These are phyloP conservation scores for Pseudogymnoascus sp. DNA, from an alignment of 2,329 filamentous ascomycete genomes.

Conservation along the genomic window DNA sequence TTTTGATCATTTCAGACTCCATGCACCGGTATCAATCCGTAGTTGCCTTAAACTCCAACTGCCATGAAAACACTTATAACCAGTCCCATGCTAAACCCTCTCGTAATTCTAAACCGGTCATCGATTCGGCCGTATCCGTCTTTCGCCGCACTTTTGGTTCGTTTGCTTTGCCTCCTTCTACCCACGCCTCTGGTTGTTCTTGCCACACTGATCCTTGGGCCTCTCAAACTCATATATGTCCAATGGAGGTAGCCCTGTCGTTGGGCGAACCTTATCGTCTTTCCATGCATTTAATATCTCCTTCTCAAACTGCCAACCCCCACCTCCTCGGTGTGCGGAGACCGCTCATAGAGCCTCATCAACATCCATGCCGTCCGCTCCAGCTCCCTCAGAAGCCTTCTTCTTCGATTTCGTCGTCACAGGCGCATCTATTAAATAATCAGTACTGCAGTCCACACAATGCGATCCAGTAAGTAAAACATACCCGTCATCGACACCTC, in stretches of 20 bases:
- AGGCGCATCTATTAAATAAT: neutral
- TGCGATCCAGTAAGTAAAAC: neutral
- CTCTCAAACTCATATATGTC: neutral
- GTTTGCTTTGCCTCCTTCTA: neutral
- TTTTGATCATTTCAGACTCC: neutral
- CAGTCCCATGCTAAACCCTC: neutral
- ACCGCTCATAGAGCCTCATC: neutral
- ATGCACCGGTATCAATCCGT: constrained; percentile 1
- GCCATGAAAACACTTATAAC: neutral
- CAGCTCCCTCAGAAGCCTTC: neutral
- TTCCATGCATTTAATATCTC: neutral
- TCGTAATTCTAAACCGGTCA: neutral
- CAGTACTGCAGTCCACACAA: neutral
- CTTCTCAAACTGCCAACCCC: neutral
- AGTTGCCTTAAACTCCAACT: neutral
- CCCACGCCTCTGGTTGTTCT: neutral
- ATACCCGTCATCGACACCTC: constrained; percentile 29
- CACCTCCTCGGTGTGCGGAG: neutral
- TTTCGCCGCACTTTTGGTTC: neutral
- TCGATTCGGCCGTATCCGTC: neutral
- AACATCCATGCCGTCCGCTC: neutral
- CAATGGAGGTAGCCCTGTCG: neutral
- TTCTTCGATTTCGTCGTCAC: constrained; percentile 3
- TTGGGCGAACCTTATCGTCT: neutral
- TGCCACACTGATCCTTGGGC: neutral